phyloP scores from a whole-genome alignment of 768 basidiomycete species.

The Boletus barrowsii region DNA sequence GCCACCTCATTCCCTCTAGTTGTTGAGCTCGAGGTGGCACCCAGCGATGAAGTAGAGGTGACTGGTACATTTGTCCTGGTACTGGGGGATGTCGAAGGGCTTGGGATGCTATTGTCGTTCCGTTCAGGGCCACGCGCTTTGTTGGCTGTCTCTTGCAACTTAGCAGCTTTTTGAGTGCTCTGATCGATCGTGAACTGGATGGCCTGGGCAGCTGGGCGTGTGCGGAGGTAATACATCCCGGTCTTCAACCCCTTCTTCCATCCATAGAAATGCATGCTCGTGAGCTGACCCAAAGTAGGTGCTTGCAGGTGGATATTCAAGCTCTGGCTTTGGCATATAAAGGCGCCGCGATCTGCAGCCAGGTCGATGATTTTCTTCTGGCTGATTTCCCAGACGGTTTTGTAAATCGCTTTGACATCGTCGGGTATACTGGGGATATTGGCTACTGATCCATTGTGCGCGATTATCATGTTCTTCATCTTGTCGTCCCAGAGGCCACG shows the following conservation, averaged over 20 bases:
- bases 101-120: slow-evolving; percentile 16
- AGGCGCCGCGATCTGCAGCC: slow-evolving; percentile 97
- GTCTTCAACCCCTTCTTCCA: slow-evolving; percentile 99
- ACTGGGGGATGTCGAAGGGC: slow-evolving; percentile 24
- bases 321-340: slow-evolving; percentile 94
- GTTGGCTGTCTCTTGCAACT: slow-evolving; percentile 22
- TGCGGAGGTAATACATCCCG: slow-evolving; percentile 97
- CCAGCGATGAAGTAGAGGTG: slow-evolving; percentile 18
- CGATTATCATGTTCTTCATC: slow-evolving; percentile 99
- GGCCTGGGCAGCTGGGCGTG: slow-evolving; percentile 90
- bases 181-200: slow-evolving; percentile 98
- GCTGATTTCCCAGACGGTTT: slow-evolving; percentile 99
- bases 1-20: slow-evolving; percentile 37
- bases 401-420: slow-evolving; percentile 96
- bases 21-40: slow-evolving; percentile 10
- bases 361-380: slow-evolving; percentile 99
- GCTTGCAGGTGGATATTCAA: slow-evolving; percentile 90
- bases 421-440: slow-evolving; percentile 86
- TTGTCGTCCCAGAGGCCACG: slow-evolving; percentile 94
- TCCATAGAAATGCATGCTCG: slow-evolving; percentile 98
- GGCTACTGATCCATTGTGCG: slow-evolving; percentile 87
- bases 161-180: slow-evolving; percentile 61
- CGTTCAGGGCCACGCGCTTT: slow-evolving; percentile 16
- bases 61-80: slow-evolving; percentile 35
- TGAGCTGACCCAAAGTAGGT: slow-evolving; percentile 88